Evolutionary conservation across 352 stramenopile species (phyloP), one percentile per base, ranked within the genome.

Genomic region (Phytopythium cucurbitacearum): DNA sequence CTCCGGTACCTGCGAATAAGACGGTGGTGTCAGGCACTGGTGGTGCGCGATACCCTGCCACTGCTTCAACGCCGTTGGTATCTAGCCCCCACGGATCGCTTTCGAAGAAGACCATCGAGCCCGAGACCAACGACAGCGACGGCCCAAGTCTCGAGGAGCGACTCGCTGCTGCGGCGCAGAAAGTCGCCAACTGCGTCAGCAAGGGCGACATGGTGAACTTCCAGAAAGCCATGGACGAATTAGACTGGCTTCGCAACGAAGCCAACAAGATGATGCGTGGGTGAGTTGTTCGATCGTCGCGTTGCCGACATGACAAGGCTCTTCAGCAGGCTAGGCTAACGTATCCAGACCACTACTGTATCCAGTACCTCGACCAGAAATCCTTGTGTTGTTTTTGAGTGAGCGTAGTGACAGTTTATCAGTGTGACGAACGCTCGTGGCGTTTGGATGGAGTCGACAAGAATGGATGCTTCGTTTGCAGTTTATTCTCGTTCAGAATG

Each of bases 191-290:
- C 38, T 93, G 83, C 38, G 83, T 90, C 40, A 71, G 67, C 43
- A 89, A 87, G 44, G 74, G 78, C 34, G 80, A 93, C 64, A 93
- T 93, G 83, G 57, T 73, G 41, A 81, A 76, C 36, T 93, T 91
- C 71, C 74, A 93, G 59, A 69, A 77, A 15, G 83, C 83, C 37
- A 93, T 93, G 80, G 73, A 84, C 47, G 80, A 91, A 56, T 61
- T 93, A 21, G 83, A 91, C 49, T 81, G 67, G 65, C 72, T 93
- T 48, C 80, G 83, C 16, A 88, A 80, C 53, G 83, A 93, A 59
- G 80, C 80, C 38, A 93, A 63, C 59, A 87, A 76, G 43, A 67
- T 90, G 48, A 85, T 90, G 77, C 77, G 69, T 13, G 73, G 68
- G 42, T 91, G 69, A 85, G 41, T 54, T 56, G 50, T 49, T 9